phyloP scores from a whole-genome alignment of 805 yeast species.

The Wickerhamiella azyma region DNA sequence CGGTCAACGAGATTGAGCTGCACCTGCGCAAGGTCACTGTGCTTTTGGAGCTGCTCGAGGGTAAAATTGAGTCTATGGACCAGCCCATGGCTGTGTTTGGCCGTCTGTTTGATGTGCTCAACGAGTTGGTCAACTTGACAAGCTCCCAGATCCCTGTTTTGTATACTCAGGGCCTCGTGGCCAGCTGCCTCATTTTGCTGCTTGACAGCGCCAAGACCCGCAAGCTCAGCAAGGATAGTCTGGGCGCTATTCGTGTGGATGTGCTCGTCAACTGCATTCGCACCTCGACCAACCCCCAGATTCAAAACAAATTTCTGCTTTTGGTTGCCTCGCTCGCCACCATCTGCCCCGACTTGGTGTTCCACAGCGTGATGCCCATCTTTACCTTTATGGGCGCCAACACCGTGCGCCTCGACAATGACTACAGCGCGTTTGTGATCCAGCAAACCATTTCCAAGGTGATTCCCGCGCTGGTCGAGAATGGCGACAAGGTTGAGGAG shows the following conservation, averaged over 20 bases:
- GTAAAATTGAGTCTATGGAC: constrained; percentile 17
- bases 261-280: constrained; percentile 83
- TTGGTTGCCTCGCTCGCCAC: constrained; percentile 81
- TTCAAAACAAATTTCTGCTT: constrained; percentile 73
- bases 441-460: constrained; percentile 83
- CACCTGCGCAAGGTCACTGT: constrained; percentile 70
- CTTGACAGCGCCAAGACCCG: constrained; percentile 32
- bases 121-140: constrained; percentile 39
- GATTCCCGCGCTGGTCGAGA: constrained; percentile 70
- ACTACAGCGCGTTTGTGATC: constrained; percentile 80
- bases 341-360: constrained; percentile 75
- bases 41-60: constrained; percentile 67
- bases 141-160: constrained; percentile 87
- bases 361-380: constrained; percentile 98
- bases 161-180: constrained; percentile 81
- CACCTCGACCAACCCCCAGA: constrained; percentile 82
- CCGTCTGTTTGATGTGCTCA: constrained; percentile 27
- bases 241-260: constrained; percentile 70
- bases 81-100: constrained; percentile 20
- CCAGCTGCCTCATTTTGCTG: constrained; percentile 66
- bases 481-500: constrained; percentile 40
- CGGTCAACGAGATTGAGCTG: constrained; percentile 38
- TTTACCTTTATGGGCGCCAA: constrained; percentile 99
- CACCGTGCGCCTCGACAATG: constrained; percentile 92
- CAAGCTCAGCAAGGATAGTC: constrained; percentile 17